Conservation (phyloP, 1,284 basidiomycete genomes). For the Malassezia globosa region DNA sequence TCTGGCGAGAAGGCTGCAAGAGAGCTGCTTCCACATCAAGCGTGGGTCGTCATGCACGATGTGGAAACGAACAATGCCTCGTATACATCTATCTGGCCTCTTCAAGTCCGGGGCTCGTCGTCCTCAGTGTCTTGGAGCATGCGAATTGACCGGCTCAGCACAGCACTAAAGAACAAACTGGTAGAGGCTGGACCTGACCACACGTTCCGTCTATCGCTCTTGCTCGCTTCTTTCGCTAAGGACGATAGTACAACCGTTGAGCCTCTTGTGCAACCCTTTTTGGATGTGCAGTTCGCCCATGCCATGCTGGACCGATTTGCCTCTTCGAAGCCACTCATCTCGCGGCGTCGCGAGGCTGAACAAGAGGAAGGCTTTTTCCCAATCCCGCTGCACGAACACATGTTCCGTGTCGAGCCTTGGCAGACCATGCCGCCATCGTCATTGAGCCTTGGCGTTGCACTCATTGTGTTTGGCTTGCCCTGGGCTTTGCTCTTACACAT, state of each 20-base stretch:
- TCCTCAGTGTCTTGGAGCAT: conserved; percentile 9
- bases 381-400: conserved; percentile 5
- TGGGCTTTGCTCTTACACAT: conserved; percentile 3
- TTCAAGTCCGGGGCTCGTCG: conserved; percentile 6
- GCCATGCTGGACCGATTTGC: background rate
- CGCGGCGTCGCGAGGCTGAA: background rate
- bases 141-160: conserved; percentile 13
- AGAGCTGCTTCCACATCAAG: conserved; percentile 10
- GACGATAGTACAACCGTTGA: background rate
- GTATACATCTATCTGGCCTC: conserved; percentile 9
- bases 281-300: conserved; percentile 3
- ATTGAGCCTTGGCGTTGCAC: background rate
- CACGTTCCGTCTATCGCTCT: background rate
- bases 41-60: conserved; percentile 11
- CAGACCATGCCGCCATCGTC: conserved; percentile 12
- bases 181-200: background rate
- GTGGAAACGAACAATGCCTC: background rate
- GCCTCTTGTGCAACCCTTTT: background rate
- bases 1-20: conserved; percentile 1
- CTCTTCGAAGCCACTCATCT: background rate
- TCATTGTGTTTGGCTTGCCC: background rate
- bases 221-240: conserved; percentile 9
- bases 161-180: background rate
- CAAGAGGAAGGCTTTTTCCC: conserved; percentile 9
- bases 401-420: conserved; percentile 16